Evolutionary conservation across 805 yeast genomes (phyloP).

Genomic region (Saturnispora hagleri): DNA sequence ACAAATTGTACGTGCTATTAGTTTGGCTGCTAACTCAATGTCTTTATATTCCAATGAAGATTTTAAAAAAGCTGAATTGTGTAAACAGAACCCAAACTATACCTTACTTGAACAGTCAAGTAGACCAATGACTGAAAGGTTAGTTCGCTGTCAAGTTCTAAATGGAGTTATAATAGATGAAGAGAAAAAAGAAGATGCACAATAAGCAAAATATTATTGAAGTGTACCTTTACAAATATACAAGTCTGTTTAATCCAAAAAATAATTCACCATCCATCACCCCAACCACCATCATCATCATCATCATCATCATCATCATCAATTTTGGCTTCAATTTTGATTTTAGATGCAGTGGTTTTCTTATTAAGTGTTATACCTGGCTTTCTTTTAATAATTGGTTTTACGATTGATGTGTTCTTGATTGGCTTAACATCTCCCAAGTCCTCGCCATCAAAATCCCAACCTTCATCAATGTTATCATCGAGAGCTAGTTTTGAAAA

Average conservation of each 20-base stretch:
- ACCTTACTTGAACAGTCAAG: not conserved
- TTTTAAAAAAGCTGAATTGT: conserved; percentile 26
- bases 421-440: conserved; percentile 3
- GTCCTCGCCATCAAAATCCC: conserved; percentile 25
- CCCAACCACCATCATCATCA: conserved; percentile 36
- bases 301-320: conserved; percentile 27
- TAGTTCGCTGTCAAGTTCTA: conserved; percentile 49
- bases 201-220: not conserved
- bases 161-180: conserved; percentile 28
- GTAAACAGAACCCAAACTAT: not conserved
- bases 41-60: conserved; percentile 35
- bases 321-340: conserved; percentile 26
- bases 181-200: too few relatives aligned
- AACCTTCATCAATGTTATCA: conserved; percentile 22
- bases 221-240: not conserved
- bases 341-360: conserved; percentile 15
- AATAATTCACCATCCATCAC: conserved; percentile 32
- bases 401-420: not conserved
- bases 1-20: conserved; percentile 48
- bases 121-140: conserved; percentile 53
- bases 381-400: not conserved
- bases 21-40: conserved; percentile 49
- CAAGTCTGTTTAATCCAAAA: not conserved
- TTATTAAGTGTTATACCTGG: conserved; percentile 1
- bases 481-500: conserved; percentile 10